Evolutionary conservation across 257 asterid species (phyloP).

Genomic region (Dorcoceras hygrometricum): DNA sequence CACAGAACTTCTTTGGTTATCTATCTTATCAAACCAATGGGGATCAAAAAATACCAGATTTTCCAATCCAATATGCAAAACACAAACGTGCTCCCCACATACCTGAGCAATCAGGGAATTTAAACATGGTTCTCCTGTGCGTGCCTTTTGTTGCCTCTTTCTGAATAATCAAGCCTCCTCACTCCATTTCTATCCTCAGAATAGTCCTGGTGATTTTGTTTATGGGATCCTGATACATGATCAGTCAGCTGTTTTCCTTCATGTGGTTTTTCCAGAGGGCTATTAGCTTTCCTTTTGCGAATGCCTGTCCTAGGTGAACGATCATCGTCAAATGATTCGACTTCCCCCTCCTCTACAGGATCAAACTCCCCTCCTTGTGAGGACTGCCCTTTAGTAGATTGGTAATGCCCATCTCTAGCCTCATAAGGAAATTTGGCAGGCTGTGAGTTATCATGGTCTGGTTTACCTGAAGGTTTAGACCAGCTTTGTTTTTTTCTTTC

Average conservation of each 20-base stretch:
- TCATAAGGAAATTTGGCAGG: slow-evolving; percentile 29
- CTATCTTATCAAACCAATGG: not conserved
- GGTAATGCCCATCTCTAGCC: slow-evolving; percentile 38
- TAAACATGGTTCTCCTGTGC: slow-evolving; percentile 64
- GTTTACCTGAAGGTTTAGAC: slow-evolving; percentile 41
- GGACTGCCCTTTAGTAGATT: slow-evolving; percentile 39
- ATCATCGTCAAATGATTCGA: slow-evolving; percentile 50
- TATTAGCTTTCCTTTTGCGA: slow-evolving; percentile 61
- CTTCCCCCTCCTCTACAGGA: slow-evolving; percentile 82
- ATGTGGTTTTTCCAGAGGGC: slow-evolving; percentile 44
- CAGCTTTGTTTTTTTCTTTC: slow-evolving; percentile 42
- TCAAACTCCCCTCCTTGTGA: slow-evolving; percentile 44
- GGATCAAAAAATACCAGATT: not conserved
- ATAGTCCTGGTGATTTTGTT: slow-evolving; percentile 34
- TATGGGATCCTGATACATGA: slow-evolving; percentile 27
- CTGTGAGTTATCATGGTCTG: slow-evolving; percentile 36
- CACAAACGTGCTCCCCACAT: not conserved
- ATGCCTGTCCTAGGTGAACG: slow-evolving; percentile 49
- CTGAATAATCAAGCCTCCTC: slow-evolving; percentile 66
- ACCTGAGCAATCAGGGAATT: slow-evolving; percentile 5
- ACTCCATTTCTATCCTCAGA: slow-evolving; percentile 53
- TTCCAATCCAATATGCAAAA: not conserved
- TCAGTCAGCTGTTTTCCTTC: slow-evolving; percentile 47
- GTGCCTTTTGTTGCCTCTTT: slow-evolving; percentile 71
- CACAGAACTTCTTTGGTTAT: not conserved